These are phyloP conservation scores for Penicillium macrosclerotiorum DNA, from an alignment of 495 filamentous ascomycete species.

Conservation along the genomic window DNA sequence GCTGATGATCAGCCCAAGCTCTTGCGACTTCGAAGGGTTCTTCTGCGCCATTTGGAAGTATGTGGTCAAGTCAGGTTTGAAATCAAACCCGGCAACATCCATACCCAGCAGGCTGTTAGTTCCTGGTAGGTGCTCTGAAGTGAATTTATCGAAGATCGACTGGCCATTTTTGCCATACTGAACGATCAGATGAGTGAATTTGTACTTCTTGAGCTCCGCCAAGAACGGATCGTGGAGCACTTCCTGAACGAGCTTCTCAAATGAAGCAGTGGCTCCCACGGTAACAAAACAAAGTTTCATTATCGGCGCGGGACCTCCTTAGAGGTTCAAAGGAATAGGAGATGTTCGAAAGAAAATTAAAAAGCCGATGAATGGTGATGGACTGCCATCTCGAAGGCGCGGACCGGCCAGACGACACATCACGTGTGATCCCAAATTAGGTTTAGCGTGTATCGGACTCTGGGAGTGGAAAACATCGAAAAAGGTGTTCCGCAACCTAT, in stretches of 20 bases:
- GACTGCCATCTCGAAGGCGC: no score
- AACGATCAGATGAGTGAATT: constrained; percentile 66
- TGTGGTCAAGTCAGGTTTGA: constrained; percentile 55
- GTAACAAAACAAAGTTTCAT: constrained; percentile 73
- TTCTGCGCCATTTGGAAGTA: constrained; percentile 55
- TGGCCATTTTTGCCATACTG: constrained; percentile 70
- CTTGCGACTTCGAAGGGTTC: constrained; percentile 41
- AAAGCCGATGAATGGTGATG: neutral
- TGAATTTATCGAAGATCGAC: constrained; percentile 42
- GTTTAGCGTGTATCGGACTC: constrained; percentile 19
- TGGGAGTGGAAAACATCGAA: constrained; percentile 22
- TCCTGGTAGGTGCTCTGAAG: constrained; percentile 12
- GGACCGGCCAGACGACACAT: no score
- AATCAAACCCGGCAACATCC: constrained; percentile 60
- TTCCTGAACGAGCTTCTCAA: constrained; percentile 65
- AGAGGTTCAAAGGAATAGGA: neutral
- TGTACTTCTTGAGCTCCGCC: constrained; percentile 44
- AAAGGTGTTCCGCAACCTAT: constrained; percentile 4
- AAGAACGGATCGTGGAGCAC: constrained; percentile 63
- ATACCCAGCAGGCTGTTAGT: constrained; percentile 38
- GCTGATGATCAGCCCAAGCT: constrained; percentile 65
- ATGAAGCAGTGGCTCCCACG: constrained; percentile 86
- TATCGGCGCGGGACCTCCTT: neutral
- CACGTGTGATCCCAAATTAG: neutral
- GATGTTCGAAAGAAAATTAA: neutral